Base-by-base conservation (phyloP, 305 asterid genomes). In the Rubia balearica region DNA sequence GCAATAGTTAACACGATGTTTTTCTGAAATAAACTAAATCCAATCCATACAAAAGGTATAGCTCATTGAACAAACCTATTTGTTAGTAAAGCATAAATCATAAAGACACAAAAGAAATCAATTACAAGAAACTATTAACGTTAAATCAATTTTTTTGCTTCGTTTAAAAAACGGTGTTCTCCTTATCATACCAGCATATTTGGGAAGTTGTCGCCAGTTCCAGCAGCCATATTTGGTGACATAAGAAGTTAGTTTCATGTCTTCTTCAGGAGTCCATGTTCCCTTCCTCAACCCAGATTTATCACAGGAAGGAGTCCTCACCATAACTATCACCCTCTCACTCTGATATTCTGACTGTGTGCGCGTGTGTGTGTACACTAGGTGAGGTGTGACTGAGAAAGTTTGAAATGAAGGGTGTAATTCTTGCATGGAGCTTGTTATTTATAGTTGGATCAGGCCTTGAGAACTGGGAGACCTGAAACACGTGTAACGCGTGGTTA, bases 231-330 rank as follows among this genome's bases (percentile, higher is more conserved):
- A 55, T 67, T 69, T 74, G 8, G 27, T 27, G 3, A 86, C 62
- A 73, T 70, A 78, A 69, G 62, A 70, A 51, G 69, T 76, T 65
- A 86, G 61, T 51, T 66, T 82, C 14, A 74, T 51, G 46, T 86
- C 91, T 59, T 86, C 91, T 17, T 84, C 91, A 69, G 77, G 75
- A 74, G 69, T 79, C 91, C 91, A 86, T 30, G 81, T 81, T 8
- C 91, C 91, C 65, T 73, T 86, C 48, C 72, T 84, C 38, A 82
- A 61, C 71, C 91, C 91, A 74, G 81, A 60, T 8, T 40, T 56
- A 75, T 86, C 85, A 43, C 73, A 36, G 16, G 14, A 68, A 63
- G 85, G 71, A 56, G 80, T 61, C 61, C 72, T 84, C 76, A 79
- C 88, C 90, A 86, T 85, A 71, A 81, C 36, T 7, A 30, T n/a